Conservation (phyloP, 2,329 filamentous ascomycete species). For the Pseudohalonectria lignicola region DNA sequence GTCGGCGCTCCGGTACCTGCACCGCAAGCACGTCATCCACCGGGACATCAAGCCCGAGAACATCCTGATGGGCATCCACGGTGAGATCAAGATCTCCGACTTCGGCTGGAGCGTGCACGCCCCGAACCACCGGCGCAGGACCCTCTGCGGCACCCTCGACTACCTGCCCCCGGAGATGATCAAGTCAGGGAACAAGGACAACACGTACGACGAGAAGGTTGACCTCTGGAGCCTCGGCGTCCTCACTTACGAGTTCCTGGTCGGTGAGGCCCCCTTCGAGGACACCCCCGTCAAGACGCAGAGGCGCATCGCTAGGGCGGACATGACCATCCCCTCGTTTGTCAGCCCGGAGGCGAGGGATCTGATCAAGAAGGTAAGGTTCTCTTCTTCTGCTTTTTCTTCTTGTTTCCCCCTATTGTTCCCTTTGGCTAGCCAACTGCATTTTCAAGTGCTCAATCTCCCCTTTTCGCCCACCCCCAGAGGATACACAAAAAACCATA, state of each 20-base stretch:
- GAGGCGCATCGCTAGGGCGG: conserved; percentile 72
- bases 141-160: conserved; percentile 94
- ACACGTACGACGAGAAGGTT: conserved; percentile 90
- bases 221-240: conserved; percentile 95
- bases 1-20: conserved; percentile 78
- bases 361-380: conserved; percentile 74
- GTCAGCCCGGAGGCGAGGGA: conserved; percentile 85
- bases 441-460: not conserved
- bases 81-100: conserved; percentile 96
- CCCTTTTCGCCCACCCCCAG: no score
- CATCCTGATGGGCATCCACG: conserved; percentile 89
- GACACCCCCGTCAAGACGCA: conserved; percentile 94
- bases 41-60: conserved; percentile 97
- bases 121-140: conserved; percentile 84
- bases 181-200: conserved; percentile 66
- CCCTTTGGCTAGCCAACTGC: no score
- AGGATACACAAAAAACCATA: not conserved
- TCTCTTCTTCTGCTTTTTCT: not conserved
- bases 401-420: not conserved
- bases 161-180: conserved; percentile 99
- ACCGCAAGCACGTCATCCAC: conserved; percentile 96
- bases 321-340: conserved; percentile 87
- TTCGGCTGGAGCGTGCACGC: conserved; percentile 98
- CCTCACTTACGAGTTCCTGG: conserved; percentile 89
- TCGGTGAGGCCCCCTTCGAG: conserved; percentile 94